Conservation (phyloP, 805 yeast species). For the Debaryomyces hansenii region DNA sequence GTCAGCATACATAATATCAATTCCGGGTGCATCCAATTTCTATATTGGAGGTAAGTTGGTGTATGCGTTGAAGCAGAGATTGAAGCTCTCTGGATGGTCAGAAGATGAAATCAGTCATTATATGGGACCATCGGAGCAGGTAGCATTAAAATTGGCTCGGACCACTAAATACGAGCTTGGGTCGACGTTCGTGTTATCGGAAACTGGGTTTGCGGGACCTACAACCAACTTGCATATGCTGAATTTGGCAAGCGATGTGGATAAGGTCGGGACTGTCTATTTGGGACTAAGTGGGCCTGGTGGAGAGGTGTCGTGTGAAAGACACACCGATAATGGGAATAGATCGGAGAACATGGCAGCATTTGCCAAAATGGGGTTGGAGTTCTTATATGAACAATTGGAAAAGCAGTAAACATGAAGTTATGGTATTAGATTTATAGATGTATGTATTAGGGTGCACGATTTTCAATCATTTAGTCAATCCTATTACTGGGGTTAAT, state of each 20-base stretch:
- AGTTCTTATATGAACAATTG: slow-evolving; percentile 55
- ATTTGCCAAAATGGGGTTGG: slow-evolving; percentile 69
- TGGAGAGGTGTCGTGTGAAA: slow-evolving; percentile 49
- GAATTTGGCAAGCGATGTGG: slow-evolving; percentile 15
- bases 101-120: slow-evolving; percentile 66
- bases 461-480: no score
- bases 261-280: slow-evolving; percentile 64
- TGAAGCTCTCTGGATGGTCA: slow-evolving; percentile 78
- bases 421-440: no score
- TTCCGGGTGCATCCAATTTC: slow-evolving; percentile 83
- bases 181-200: slow-evolving; percentile 77
- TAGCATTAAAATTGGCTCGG: slow-evolving; percentile 74
- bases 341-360: slow-evolving; percentile 71
- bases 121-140: slow-evolving; percentile 80
- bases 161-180: slow-evolving; percentile 79
- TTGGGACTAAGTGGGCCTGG: slow-evolving; percentile 69
- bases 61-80: slow-evolving; percentile 71
- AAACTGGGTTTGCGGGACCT: slow-evolving; percentile 90
- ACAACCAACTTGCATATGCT: slow-evolving; percentile 42
- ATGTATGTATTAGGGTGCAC: no score
- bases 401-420: slow-evolving; percentile 11
- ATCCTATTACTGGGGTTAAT: no score
- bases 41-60: slow-evolving; percentile 84
- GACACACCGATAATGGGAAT: slow-evolving; percentile 47
- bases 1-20: slow-evolving; percentile 75